Conservation (phyloP, 2,329 filamentous ascomycete genomes). For the Neonectria punicea region DNA sequence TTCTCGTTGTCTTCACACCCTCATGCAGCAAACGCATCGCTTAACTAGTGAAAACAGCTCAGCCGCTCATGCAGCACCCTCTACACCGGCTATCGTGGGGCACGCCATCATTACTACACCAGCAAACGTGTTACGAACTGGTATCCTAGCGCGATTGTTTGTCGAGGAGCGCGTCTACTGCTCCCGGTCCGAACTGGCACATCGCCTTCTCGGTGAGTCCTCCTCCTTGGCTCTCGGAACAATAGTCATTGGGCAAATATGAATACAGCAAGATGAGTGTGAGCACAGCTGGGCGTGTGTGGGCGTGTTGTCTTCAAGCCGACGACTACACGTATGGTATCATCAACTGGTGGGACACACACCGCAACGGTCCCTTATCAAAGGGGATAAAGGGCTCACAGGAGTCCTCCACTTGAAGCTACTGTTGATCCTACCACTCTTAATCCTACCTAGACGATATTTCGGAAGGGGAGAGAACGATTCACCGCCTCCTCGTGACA, state of each 20-base stretch:
- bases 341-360: background rate
- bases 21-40: conserved; percentile 6
- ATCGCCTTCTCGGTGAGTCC: conserved; percentile 14
- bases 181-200: background rate
- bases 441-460: background rate
- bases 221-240: background rate
- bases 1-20: conserved; percentile 10
- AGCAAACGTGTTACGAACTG: conserved; percentile 5
- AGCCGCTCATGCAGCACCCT: conserved; percentile 6
- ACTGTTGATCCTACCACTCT: background rate
- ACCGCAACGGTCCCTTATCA: background rate
- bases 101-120: background rate
- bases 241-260: background rate
- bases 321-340: background rate
- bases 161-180: conserved; percentile 5
- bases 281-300: background rate
- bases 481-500: background rate
- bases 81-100: background rate
- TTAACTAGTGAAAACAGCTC: background rate
- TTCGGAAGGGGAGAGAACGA: background rate
- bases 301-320: background rate
- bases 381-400: background rate
- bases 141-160: conserved; percentile 6
- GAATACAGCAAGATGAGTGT: background rate
- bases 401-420: background rate